Evolutionary conservation across 805 yeast genomes (phyloP), one percentile per base, ranked within the genome.

Genomic region (Yarrowia sp.): DNA sequence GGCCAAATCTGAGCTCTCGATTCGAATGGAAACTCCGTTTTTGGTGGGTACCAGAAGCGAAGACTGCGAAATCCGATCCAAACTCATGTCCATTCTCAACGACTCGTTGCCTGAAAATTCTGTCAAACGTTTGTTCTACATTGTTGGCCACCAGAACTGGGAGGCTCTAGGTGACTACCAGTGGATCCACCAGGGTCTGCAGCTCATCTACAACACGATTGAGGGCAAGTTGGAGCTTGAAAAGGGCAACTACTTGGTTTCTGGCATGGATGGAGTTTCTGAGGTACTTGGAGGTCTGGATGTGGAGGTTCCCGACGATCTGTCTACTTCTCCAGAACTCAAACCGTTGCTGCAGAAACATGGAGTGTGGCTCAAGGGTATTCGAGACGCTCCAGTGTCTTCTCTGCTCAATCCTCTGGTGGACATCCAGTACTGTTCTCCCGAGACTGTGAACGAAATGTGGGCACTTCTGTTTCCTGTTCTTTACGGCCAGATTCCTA

Each of bases 131-230:
- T 78, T 95, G 36, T 85, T 87, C 68, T 96, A 96, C 70, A 87
- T 93, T 9, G 83, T 96, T n/a, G 80, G 93, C 40, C 98, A 95
- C 71, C 99, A 95, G 74, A 93, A 91, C 71, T 95, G 99, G 99
- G 99, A 95, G 73, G 88, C 84, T 68, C 78, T 95, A 40, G 92
- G 96, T 0, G 99, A 95, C 69, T 89, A 89, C 70, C 89, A 92
- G 44, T 95, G 99, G 99, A 77, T 93, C 67, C 91, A 91, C 73
- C 98, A 93, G 74, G 98, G 97, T 0, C 79, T 90, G 19, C 97
- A 92, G 72, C 76, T 96, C 30, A 76, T 95, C 7, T 90, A 88
- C 71, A 96, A 95, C 0, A 81, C 96, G 0, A 85, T 90, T 68
- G 87, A 87, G 65, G 75, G 74, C 64, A 74, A 71, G 1, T 69